Conservation (phyloP, 139 green algal genomes). For the Desmodesmus armatus region DNA sequence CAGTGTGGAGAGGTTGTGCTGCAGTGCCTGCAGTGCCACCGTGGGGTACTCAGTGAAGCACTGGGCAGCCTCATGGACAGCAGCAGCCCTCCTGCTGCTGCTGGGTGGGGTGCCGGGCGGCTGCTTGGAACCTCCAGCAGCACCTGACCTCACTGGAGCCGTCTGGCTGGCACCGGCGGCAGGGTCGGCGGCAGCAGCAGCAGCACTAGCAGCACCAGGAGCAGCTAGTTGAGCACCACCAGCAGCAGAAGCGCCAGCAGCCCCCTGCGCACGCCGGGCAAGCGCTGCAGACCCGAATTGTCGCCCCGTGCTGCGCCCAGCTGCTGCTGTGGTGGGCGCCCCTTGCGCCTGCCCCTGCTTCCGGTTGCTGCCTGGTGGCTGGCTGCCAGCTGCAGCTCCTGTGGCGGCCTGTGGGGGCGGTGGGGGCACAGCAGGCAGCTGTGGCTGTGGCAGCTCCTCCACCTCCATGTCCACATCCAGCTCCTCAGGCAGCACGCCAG, state of each 20-base stretch:
- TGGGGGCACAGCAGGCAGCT: background rate
- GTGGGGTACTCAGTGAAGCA: slow-evolving; percentile 26
- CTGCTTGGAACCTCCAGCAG: too few species aligned
- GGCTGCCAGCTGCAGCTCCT: background rate
- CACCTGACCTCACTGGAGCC: background rate
- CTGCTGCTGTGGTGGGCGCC: background rate
- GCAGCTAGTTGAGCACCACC: background rate
- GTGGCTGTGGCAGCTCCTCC: background rate
- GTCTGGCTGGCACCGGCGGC: background rate
- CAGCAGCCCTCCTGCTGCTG: background rate
- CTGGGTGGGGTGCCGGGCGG: background rate
- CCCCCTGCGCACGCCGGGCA: background rate
- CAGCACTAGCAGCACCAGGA: background rate
- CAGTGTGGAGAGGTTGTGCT: slow-evolving; percentile 43
- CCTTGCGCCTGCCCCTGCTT: background rate
- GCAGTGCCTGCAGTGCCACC: slow-evolving; percentile 35
- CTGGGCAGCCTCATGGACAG: background rate
- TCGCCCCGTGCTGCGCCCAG: background rate
- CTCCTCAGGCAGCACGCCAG: slow-evolving; percentile 26
- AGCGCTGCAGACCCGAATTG: slow-evolving; percentile 22
- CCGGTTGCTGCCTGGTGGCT: background rate
- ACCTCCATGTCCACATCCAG: slow-evolving; percentile 43
- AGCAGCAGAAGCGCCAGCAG: background rate
- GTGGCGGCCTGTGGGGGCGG: background rate
- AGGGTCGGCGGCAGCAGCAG: background rate